Evolutionary conservation across 768 basidiomycete genomes (phyloP), one percentile per base, ranked within the genome.

Genomic region (Rubroboletus pulcherrimus): DNA sequence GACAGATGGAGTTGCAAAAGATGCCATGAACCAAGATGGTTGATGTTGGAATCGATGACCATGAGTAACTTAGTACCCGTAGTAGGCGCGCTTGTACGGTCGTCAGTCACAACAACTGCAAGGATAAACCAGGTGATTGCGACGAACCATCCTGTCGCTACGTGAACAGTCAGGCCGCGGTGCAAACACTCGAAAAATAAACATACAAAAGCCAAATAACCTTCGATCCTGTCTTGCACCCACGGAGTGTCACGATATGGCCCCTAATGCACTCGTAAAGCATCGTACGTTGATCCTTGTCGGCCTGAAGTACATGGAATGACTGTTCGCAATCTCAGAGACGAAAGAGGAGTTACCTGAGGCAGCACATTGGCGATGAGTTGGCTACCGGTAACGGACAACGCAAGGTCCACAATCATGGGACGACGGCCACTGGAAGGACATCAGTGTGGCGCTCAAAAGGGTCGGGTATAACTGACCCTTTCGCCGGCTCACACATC

Each of bases 211-310:
- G 78, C 91, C 91, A 93, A 66, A 93, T 93, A 65, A 93, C 89
- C 67, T 91, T 92, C 1, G 91, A 92, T 29, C 91, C 91, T 2
- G 91, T 91, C 77, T 93, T 93, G 68, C 90, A 92, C 21, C 91
- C 91, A 37, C 91, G 82, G n/a, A 93, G 77, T 30, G 91, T 93
- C 45, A 93, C 91, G 60, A 93, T 91, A 65, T 93, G 90, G 4
- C 89, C 89, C 38, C 87, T 80, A 59, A 93, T 91, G 63, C 91
- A 91, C 41, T 93, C 91, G 63, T 91, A 93, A 35, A 93, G 75
- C 56, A 85, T 70, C 3, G 86, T 83, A 21, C 91, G 84, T 67
- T 93, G 91, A 51, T 92, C 91, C 70, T 91, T 91, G 72, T 91
- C 89, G 51, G 87, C 89, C 90, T 91, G 21, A 29, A 39, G 48